Percentiles rank a stretch among this genome's conserved stretches.
Conservation (phyloP, 371 early-diverging fungal genomes). For the Actinomortierella wolfii region DNA sequence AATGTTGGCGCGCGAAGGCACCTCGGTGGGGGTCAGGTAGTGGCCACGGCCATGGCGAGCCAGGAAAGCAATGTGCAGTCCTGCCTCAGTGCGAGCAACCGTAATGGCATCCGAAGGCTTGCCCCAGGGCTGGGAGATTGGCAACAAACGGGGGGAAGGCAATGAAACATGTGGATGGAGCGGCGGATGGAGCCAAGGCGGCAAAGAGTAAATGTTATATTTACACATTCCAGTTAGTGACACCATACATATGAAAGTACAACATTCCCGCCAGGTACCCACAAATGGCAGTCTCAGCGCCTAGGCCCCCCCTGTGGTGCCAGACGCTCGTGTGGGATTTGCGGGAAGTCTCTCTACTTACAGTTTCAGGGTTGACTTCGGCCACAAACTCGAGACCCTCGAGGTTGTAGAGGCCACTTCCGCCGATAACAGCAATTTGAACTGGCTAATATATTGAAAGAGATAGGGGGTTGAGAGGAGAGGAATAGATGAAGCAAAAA, state of each 20-base stretch:
- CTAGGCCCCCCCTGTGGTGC: no score
- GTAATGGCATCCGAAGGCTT: constrained; percentile 76
- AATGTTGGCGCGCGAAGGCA: constrained; percentile 95
- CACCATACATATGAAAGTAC: no score
- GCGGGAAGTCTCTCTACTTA: no score
- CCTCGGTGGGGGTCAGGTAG: constrained; percentile 76
- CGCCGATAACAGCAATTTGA: constrained; percentile 93
- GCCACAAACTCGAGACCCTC: constrained; percentile 84
- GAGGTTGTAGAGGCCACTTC: constrained; percentile 93
- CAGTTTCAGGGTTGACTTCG: constrained; percentile 86
- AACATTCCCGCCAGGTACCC: no score
- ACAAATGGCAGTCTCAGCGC: no score
- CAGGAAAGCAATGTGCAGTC: constrained; percentile 91
- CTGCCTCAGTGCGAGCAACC: constrained; percentile 72
- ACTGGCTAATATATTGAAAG: constrained; percentile 43
- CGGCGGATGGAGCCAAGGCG: background rate
- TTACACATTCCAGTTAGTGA: no score
- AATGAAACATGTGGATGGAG: background rate
- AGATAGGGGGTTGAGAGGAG: no score
- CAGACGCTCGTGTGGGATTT: no score
- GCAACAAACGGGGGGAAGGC: background rate
- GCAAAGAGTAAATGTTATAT: background rate
- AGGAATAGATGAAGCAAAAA: no score
- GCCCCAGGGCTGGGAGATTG: constrained; percentile 84
- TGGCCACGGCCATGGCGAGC: constrained; percentile 96